Evolutionary conservation across 306 rosid species (phyloP).

Genomic region (Amphicarpaea edgeworthii): DNA sequence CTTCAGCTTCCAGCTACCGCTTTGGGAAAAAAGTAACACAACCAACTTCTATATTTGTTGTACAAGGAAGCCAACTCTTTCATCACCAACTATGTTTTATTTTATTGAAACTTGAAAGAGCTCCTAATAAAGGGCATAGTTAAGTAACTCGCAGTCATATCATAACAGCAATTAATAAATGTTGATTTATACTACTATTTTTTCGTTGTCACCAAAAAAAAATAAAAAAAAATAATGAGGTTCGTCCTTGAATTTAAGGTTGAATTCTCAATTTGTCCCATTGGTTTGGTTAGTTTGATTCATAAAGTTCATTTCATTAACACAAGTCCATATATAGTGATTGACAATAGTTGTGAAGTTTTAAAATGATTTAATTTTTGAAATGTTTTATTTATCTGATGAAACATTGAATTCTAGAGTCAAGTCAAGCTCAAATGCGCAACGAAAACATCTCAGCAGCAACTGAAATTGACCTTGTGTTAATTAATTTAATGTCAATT

Average conservation of each 20-base stretch:
- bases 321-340: background rate
- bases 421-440: slow-evolving; percentile 39
- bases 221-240: too few species aligned
- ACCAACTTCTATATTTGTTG: slow-evolving; percentile 45
- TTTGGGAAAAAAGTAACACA: slow-evolving; percentile 24
- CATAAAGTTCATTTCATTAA: background rate
- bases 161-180: background rate
- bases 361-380: background rate
- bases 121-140: background rate
- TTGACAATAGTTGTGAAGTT: background rate
- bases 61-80: slow-evolving; percentile 37
- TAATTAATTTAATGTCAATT: background rate
- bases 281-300: background rate
- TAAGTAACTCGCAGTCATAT: slow-evolving; percentile 19
- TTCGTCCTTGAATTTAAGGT: slow-evolving; percentile 3
- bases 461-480: slow-evolving; percentile 37
- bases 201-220: too few species aligned
- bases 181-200: background rate
- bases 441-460: slow-evolving; percentile 11
- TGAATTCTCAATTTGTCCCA: slow-evolving; percentile 13
- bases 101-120: too few species aligned
- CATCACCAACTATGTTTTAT: slow-evolving; percentile 41
- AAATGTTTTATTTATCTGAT: too few species aligned
- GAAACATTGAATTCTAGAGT: slow-evolving; percentile 39
- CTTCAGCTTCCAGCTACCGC: slow-evolving; percentile 48